A percentile compares a stretch with the other conserved stretches of the same genome.
Evolutionary conservation across 192 early-diverging fungal genomes (phyloP).

Genomic region (Coemansia guatemalensis): DNA sequence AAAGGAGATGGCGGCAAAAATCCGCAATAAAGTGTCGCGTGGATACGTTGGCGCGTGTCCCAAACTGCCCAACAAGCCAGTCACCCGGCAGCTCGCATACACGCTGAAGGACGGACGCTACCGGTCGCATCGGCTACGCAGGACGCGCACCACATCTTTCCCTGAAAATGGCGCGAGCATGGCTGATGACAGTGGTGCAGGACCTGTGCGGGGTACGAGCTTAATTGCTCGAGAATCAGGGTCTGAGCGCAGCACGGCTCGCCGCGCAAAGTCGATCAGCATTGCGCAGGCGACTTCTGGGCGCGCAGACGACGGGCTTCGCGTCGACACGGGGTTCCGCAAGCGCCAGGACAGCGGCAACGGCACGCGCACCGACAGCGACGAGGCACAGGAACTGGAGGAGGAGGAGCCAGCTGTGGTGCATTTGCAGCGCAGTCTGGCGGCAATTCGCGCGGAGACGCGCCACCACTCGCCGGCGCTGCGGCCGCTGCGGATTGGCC

Average conservation of each 20-base stretch:
- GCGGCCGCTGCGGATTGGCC: background rate
- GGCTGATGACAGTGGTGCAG: background rate
- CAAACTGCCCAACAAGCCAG: conserved; percentile 13
- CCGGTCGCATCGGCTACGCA: conserved; percentile 18
- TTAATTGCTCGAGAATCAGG: background rate
- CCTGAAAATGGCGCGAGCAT: too few relatives aligned
- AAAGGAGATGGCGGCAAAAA: conserved; percentile 25
- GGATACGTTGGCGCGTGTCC: conserved; percentile 30
- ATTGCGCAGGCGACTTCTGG: background rate
- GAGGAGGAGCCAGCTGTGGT: background rate
- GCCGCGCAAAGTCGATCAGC: background rate
- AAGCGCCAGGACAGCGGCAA: conserved; percentile 14
- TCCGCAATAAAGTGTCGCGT: conserved; percentile 35
- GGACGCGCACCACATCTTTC: background rate
- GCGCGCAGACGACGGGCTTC: background rate
- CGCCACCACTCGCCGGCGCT: background rate
- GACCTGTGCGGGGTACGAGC: background rate
- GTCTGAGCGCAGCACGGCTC: background rate
- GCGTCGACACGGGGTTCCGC: background rate
- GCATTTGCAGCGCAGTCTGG: conserved; percentile 17
- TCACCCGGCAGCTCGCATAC: conserved; percentile 17
- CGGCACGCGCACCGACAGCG: background rate
- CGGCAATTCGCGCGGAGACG: conserved; percentile 6
- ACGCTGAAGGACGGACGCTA: conserved; percentile 49
- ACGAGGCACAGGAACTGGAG: background rate